Evolutionary conservation across 768 basidiomycete genomes (phyloP), one percentile per base, ranked within the genome.

Genomic region (Galerina marginata): DNA sequence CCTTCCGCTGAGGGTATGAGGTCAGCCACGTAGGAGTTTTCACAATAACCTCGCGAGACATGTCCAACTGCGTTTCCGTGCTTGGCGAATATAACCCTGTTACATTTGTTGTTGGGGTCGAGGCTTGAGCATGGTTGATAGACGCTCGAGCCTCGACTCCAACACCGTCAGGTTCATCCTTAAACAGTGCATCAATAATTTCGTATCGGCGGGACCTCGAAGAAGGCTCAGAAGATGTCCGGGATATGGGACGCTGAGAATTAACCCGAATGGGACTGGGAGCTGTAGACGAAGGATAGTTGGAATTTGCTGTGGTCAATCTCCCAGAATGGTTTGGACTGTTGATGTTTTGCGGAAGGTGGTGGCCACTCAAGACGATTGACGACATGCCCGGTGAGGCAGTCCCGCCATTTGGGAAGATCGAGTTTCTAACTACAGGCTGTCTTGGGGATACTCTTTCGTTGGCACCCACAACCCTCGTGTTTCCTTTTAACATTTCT

Each of bases 21-120:
- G 61, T 55, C 10, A 74, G 58, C 69, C 71, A 67, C 9, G 70
- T 59, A 1, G 76, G 77, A 4, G 75, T 75, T 50, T 68, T 69
- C 36, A 76, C 72, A 39, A 65, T 54, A 33, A 66, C 69, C 38
- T 68, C 67, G 54, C 66, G 58, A 37, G 59, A 43, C 9, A 29
- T n/a, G 12, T 49, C 26, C 20, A 43, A 33, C 29, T 33, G 29
- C 15, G 33, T 12, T 40, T 53, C 15, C 46, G 37, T 46, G 29
- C 33, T 39, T 26, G 54, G 49, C 37, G 63, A 59, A 9, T 26
- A 11, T 20, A 56, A 36, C n/a, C 37, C 53, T 29, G 20, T 52
- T 26, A 36, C n/a, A 9, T 53, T 49, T 36, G 25, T 58, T 49
- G 45, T 58, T 46, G 57, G 60, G 50, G 59, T 57, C 47, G 43